These are phyloP conservation scores for Henningerozyma blattae DNA, from an alignment of 805 yeast species.

Conservation along the genomic window DNA sequence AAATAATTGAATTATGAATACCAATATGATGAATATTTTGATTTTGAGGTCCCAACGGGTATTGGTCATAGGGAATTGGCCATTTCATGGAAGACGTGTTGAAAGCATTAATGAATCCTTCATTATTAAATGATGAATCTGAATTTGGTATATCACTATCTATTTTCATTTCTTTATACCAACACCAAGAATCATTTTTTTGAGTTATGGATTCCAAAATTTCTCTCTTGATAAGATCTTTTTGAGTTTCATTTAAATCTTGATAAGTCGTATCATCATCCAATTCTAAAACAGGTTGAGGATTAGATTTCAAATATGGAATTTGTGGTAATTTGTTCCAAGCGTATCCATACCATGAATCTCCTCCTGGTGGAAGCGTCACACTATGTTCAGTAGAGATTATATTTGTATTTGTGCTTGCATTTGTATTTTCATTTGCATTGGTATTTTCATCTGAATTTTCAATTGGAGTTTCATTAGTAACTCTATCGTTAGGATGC, in stretches of 20 bases:
- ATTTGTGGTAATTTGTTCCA: slow-evolving; percentile 4
- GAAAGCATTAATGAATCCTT: slow-evolving; percentile 18
- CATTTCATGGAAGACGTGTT: slow-evolving; percentile 20
- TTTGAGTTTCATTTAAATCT: slow-evolving; percentile 16
- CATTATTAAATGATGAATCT: background rate
- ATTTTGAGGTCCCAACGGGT: slow-evolving; percentile 9
- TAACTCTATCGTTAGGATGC: too few relatives aligned
- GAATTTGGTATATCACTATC: background rate
- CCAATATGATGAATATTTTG: slow-evolving; percentile 12
- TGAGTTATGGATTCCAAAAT: slow-evolving; percentile 13
- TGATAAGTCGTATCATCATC: slow-evolving; percentile 16
- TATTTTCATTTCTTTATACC: slow-evolving; percentile 16
- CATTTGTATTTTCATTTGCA: too few relatives aligned
- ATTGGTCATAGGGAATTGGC: slow-evolving; percentile 16
- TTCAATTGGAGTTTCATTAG: too few relatives aligned
- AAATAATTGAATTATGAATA: slow-evolving; percentile 18
- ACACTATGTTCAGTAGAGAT: too few relatives aligned
- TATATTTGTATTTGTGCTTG: too few relatives aligned
- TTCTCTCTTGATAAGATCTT: slow-evolving; percentile 16
- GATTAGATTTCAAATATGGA: background rate
- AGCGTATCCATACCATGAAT: slow-evolving; percentile 1
- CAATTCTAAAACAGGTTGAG: background rate
- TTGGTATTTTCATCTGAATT: too few relatives aligned
- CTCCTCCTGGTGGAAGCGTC: background rate
- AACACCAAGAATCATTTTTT: slow-evolving; percentile 20